A percentile compares a stretch with the other conserved stretches of the same genome.
Evolutionary conservation across 345 rosid species (phyloP).

Genomic region (Isatis tinctoria): DNA sequence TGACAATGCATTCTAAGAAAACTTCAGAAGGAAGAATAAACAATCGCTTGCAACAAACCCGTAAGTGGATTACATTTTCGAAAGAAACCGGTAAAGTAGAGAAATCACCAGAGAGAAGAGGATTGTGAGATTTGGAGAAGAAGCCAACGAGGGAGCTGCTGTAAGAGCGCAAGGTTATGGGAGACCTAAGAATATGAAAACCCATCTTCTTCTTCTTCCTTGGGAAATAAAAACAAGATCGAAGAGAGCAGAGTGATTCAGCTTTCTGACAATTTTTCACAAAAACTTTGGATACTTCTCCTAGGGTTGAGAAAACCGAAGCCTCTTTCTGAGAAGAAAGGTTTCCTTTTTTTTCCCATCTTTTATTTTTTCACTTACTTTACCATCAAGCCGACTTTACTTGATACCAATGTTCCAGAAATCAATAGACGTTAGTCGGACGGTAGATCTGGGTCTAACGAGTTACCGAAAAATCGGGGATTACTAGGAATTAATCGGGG

Average conservation of each 20-base stretch:
- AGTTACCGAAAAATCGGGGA: too few species aligned
- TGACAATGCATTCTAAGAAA: background rate
- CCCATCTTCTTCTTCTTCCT: slow-evolving; percentile 36
- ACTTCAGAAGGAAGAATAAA: background rate
- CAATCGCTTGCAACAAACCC: background rate
- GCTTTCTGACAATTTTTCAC: background rate
- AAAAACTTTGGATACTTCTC: background rate
- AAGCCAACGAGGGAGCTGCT: slow-evolving; percentile 26
- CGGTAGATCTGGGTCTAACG: too few species aligned
- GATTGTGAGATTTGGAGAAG: slow-evolving; percentile 35
- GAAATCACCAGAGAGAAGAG: slow-evolving; percentile 33
- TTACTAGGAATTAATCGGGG: too few species aligned
- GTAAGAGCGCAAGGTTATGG: slow-evolving; percentile 32
- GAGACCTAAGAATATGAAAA: slow-evolving; percentile 39
- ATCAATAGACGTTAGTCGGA: too few species aligned
- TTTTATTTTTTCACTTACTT: background rate
- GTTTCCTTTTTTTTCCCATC: background rate
- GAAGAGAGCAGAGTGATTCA: background rate
- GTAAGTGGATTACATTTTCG: background rate
- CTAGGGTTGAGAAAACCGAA: background rate
- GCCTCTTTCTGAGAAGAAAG: background rate
- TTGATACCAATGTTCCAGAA: too few species aligned
- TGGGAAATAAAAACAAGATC: background rate
- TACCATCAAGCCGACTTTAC: background rate
- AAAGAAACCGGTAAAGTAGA: background rate